These are phyloP conservation scores for Fusarium succisae DNA, from an alignment of 2,329 filamentous ascomycete species.

Conservation along the genomic window DNA sequence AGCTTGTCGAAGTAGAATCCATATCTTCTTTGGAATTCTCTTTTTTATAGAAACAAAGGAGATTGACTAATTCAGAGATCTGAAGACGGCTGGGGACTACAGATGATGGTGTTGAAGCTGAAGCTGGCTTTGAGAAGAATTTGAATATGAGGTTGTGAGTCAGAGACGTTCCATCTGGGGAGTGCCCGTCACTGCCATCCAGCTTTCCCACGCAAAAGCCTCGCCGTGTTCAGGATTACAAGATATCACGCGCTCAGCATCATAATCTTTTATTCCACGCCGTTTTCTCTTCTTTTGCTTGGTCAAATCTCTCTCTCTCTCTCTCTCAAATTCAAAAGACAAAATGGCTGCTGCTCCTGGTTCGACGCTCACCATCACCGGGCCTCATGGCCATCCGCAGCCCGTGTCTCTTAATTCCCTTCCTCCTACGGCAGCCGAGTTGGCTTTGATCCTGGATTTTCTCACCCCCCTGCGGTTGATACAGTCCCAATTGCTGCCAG, in stretches of 20 bases:
- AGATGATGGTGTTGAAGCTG: background rate
- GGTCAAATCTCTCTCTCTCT: background rate
- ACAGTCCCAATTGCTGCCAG: background rate
- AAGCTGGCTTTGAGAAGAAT: too few relatives aligned
- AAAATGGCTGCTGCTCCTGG: background rate
- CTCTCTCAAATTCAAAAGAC: background rate
- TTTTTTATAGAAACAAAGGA: too few relatives aligned
- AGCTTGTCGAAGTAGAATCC: accelerated
- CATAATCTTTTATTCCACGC: accelerated
- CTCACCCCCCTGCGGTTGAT: background rate
- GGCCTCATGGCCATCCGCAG: background rate
- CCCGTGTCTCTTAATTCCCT: background rate
- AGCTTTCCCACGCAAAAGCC: background rate
- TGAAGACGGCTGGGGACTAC: accelerated
- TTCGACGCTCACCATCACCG: background rate
- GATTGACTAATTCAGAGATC: background rate
- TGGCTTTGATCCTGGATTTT: background rate
- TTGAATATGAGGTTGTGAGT: background rate
- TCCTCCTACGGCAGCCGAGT: background rate
- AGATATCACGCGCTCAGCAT: background rate
- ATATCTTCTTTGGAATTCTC: background rate
- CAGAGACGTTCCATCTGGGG: background rate
- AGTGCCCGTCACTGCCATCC: background rate
- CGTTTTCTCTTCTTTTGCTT: background rate
- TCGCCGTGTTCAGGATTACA: background rate